Evolutionary conservation across 2,329 filamentous ascomycete genomes (phyloP).

Genomic region (Paecilomyces niveus): DNA sequence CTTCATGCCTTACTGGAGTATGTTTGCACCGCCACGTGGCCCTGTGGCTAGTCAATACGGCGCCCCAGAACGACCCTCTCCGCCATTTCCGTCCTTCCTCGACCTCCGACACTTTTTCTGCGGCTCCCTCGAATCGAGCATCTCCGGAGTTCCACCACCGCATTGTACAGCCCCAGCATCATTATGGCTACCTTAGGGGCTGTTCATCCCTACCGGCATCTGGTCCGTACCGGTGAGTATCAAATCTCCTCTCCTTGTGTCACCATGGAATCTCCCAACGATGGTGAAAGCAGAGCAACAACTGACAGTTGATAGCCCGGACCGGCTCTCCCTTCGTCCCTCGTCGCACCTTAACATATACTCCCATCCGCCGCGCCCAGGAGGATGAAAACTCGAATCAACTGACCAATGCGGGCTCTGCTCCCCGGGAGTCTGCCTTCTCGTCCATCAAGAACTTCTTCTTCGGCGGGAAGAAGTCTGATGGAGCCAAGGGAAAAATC

Average conservation of each 20-base stretch:
- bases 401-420: conserved; percentile 1
- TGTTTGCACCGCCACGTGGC: neutral
- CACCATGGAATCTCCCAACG: neutral
- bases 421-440: conserved; percentile 16
- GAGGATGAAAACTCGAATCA: conserved; percentile 13
- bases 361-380: conserved; percentile 20
- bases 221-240: conserved; percentile 29
- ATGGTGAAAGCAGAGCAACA: neutral
- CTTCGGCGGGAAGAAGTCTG: conserved; percentile 16
- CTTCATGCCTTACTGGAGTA: too few relatives aligned
- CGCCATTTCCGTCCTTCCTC: neutral
- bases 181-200: conserved; percentile 33
- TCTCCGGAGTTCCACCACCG: conserved; percentile 10
- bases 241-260: neutral
- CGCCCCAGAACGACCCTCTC: neutral
- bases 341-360: conserved; percentile 30
- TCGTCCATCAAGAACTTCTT: conserved; percentile 30
- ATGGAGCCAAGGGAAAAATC: conserved; percentile 20
- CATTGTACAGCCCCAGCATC: conserved; percentile 6
- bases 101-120: neutral
- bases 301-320: conserved; percentile 18
- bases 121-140: neutral
- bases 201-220: conserved; percentile 29
- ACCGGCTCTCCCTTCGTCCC: conserved; percentile 24
- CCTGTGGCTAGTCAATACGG: neutral